Base-by-base conservation (phyloP, 2,329 filamentous ascomycete species). In the Thelonectria olida region DNA sequence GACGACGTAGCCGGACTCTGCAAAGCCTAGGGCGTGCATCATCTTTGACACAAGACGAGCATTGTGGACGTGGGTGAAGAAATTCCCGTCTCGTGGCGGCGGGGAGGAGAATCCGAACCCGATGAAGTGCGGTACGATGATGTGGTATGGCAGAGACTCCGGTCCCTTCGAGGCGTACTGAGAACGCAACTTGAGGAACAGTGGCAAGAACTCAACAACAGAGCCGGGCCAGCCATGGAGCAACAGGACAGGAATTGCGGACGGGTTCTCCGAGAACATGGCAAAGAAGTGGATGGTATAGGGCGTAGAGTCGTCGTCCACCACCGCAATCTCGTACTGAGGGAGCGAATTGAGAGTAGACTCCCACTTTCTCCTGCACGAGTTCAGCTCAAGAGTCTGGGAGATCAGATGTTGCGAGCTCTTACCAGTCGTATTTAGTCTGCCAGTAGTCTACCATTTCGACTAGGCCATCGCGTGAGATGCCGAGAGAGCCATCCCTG, bases 211-310 rank as follows among this genome's bases (percentile, higher is more conserved):
- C 41, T 67, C 65, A 2, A 67, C 31, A 5, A 63, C 22, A 3
- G 65, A 67, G 2, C 65, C 65, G 0, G 65, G 65, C 65, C 65
- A 67, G 34, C 65, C 57, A 2, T 67, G 65, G 2, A 67, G n/a
- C 1, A 67, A 54, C 7, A 67, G 4, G 0, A 67, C 50, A 0
- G 65, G 65, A 0, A 58, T 4, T 0, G 65, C 62, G 1, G 49
- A 19, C 4, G 42, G 47, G 0, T 42, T 63, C 3, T 47, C 41
- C 0, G 65, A 67, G 34, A 63, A 67, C 1, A 67, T 10, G 1
- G 41, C 65, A 7, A 65, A 20, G 19, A 65, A 63, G 2, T 63
- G 67, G 1, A 67, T 25, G 15, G 50, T 55, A 38, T 65, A 67
- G 1, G 17, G 12, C 13, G 20, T 57, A 0, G 38, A 49, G 3